These are phyloP conservation scores for Neonectria hederae DNA, from an alignment of 2,329 filamentous ascomycete genomes.

Conservation along the genomic window DNA sequence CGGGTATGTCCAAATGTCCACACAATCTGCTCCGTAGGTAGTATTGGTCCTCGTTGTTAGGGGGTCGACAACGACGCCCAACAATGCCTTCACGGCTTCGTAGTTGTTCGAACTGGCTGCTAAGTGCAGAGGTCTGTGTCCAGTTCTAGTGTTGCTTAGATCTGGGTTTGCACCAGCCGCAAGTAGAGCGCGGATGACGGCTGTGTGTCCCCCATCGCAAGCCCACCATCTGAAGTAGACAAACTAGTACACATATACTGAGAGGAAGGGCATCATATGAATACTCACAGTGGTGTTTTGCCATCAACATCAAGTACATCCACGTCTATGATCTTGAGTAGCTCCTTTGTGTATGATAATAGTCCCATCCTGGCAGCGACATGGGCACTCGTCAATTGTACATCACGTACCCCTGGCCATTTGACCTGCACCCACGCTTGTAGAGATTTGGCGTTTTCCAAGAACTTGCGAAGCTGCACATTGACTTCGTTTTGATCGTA, in stretches of 20 bases:
- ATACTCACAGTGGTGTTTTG: slow-evolving; percentile 39
- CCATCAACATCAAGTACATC: slow-evolving; percentile 25
- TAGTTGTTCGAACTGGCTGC: slow-evolving; percentile 45
- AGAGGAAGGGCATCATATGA: not conserved
- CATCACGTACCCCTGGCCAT: slow-evolving; percentile 5
- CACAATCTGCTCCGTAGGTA: slow-evolving; percentile 19
- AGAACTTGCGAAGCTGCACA: slow-evolving; percentile 13
- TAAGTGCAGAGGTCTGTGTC: slow-evolving; percentile 48
- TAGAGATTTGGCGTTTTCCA: slow-evolving; percentile 17
- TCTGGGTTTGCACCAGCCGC: slow-evolving; percentile 41
- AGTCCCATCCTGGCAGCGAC: slow-evolving; percentile 33
- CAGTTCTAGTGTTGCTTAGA: slow-evolving; percentile 26
- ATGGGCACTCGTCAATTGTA: slow-evolving; percentile 22
- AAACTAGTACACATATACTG: not conserved
- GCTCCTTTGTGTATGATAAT: slow-evolving; percentile 28
- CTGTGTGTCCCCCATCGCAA: slow-evolving; percentile 34
- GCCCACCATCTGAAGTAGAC: slow-evolving; percentile 35
- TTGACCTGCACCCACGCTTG: slow-evolving; percentile 27
- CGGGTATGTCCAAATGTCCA: slow-evolving; percentile 16
- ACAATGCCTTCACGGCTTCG: slow-evolving; percentile 41
- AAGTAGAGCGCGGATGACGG: slow-evolving; percentile 32
- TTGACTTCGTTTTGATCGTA: slow-evolving; percentile 29
- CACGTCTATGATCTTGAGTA: slow-evolving; percentile 25
- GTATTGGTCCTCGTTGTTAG: slow-evolving; percentile 38
- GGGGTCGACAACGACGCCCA: slow-evolving; percentile 49